phyloP scores from a whole-genome alignment of 2,329 filamentous ascomycete genomes.

The Fusarium albidum region DNA sequence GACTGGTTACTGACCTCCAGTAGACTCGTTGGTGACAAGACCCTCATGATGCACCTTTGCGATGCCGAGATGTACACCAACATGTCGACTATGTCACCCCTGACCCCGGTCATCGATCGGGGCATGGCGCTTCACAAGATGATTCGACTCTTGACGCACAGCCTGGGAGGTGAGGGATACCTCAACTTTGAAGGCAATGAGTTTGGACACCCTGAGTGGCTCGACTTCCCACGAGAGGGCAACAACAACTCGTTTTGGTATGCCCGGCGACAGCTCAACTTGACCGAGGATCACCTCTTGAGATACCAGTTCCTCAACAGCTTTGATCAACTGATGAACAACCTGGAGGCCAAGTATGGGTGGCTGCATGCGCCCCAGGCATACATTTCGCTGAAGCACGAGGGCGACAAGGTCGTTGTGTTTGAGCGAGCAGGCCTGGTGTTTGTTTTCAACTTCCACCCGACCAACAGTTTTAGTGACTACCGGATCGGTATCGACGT shows the following conservation, averaged over 20 bases:
- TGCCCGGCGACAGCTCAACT: slow-evolving; percentile 90
- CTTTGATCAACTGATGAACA: slow-evolving; percentile 93
- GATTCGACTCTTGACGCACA: slow-evolving; percentile 93
- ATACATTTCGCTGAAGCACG: slow-evolving; percentile 93
- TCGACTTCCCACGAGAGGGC: slow-evolving; percentile 94
- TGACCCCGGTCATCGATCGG: slow-evolving; percentile 88
- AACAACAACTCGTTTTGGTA: slow-evolving; percentile 96
- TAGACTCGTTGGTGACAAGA: slow-evolving; percentile 95
- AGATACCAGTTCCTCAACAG: slow-evolving; percentile 93
- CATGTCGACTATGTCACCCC: slow-evolving; percentile 86
- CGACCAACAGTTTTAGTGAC: slow-evolving; percentile 83
- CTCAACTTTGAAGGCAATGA: slow-evolving; percentile 99
- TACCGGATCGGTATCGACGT: slow-evolving; percentile 90
- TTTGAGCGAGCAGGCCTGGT: slow-evolving; percentile 92
- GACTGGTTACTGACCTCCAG: slow-evolving; percentile 26
- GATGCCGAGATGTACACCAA: slow-evolving; percentile 98
- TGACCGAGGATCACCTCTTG: slow-evolving; percentile 84
- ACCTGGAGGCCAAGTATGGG: slow-evolving; percentile 84
- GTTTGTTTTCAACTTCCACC: slow-evolving; percentile 97
- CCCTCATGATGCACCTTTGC: slow-evolving; percentile 96
- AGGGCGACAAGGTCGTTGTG: slow-evolving; percentile 91
- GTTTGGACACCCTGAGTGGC: slow-evolving; percentile 98
- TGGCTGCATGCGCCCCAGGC: slow-evolving; percentile 90
- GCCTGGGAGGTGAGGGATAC: slow-evolving; percentile 92
- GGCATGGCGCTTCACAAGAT: slow-evolving; percentile 96